Evolutionary conservation across 2,329 filamentous ascomycete genomes (phyloP).

Genomic region (Tolypocladium tropicale): DNA sequence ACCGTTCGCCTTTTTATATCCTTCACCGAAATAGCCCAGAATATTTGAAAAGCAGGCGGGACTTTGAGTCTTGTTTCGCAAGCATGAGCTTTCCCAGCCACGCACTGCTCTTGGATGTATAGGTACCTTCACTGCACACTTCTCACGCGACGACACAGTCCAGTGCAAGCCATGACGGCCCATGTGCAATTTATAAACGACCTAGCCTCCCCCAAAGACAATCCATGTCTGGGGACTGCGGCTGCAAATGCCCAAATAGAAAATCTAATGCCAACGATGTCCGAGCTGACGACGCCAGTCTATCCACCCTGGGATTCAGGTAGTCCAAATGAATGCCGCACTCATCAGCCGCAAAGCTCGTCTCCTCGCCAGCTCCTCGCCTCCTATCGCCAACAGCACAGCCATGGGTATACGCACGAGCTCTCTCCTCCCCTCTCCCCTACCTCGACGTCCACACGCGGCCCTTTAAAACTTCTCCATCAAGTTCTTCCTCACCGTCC

Average conservation of each 20-base stretch:
- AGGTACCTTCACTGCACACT: too few relatives aligned
- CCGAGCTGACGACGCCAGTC: background rate
- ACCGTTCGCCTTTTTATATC: too few relatives aligned
- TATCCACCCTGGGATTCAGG: background rate
- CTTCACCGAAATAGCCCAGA: too few relatives aligned
- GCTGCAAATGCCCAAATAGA: background rate
- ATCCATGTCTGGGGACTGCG: background rate
- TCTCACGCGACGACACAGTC: too few relatives aligned
- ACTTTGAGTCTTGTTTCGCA: too few relatives aligned
- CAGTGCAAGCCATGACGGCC: background rate
- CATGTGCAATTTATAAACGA: background rate
- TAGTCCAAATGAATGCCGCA: background rate
- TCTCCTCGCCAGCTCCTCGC: background rate
- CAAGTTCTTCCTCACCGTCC: slow-evolving; percentile 77
- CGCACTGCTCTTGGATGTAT: too few relatives aligned
- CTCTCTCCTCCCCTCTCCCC: too few relatives aligned
- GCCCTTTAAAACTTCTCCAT: slow-evolving; percentile 59
- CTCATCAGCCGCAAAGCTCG: background rate
- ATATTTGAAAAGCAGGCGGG: too few relatives aligned
- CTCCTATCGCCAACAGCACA: background rate
- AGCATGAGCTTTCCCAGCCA: too few relatives aligned
- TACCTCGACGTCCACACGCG: background rate
- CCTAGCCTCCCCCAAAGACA: background rate
- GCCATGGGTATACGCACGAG: background rate
- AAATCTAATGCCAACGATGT: background rate